Evolutionary conservation across 768 basidiomycete genomes (phyloP), one percentile per base, ranked within the genome.

Genomic region (Phlebiopsis flavidoalba): DNA sequence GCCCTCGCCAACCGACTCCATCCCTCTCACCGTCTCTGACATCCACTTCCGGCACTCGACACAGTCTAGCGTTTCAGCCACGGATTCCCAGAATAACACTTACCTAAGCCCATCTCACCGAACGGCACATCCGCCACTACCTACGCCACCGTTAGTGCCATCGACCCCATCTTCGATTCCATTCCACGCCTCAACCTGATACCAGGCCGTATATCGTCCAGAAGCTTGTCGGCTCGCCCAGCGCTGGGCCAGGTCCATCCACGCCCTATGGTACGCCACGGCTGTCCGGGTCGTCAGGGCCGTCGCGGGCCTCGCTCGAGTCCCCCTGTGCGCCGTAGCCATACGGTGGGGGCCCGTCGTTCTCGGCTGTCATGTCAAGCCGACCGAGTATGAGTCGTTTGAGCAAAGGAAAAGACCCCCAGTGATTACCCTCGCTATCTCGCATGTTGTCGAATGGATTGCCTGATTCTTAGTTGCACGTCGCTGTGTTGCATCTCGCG

Each of bases 21-120:
- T 75, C 53, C 73, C 74, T 0, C 60, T 71, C 54, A 71, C 73
- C 21, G 69, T 75, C 45, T 73, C 72, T 11, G 74, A 75, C 60
- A 74, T 75, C 53, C 71, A 74, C 64, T 75, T 75, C 70, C 69
- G 74, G 43, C 70, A 73, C 60, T 71, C 70, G 24, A 65, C 67
- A 8, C 68, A 71, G 22, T 73, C 72, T 15, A 67, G 67, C 5
- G 61, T 63, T 5, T 67, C 57, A 7, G 61, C 56, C 21, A 46
- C 63, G 12, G 71, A 67, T 22, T 68, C 70, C 48, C 67, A 68
- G 45, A 60, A 40, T 67, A 56, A 58, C 67, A 59, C n/a, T 66
- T 58, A 52, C 72, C 60, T 61, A 69, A 53, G 6, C 64, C 61
- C 1, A 60, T 65, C 5, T 58, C 57, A 7, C 58, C 40, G 6